Base-by-base conservation (phyloP, 176 grass and related monocot species). In the Oryza rufipogon region DNA sequence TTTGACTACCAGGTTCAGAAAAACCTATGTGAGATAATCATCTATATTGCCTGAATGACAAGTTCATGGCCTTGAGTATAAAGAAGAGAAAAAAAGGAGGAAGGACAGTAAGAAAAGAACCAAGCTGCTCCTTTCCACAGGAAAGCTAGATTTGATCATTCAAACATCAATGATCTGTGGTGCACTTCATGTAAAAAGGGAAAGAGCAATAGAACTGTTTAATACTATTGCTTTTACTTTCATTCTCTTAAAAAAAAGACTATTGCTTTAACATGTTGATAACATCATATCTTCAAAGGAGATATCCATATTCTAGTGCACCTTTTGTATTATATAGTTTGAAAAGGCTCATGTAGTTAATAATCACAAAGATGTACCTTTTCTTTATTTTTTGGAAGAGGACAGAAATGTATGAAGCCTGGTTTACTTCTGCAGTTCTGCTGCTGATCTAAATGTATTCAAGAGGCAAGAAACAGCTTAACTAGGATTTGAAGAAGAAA, bases 81-180 rank as follows among this genome's bases (percentile, higher is more conserved):
- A 42, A 47, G 44, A 33, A 20, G 14, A 11, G 6, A 17, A 3
- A 17, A 74, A 32, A 74, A 3, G 11, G 17, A 52, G 25, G 14
- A 51, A 11, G 25, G 56, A 34, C 33, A 85, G 48, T 64, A 49
- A 74, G 17, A 83, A 64, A 13, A 26, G 25, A 34, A 74, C 16
- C 51, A 69, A 77, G 49, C 17, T 30, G 26, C 19, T 26, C 13
- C 44, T 73, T 66, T 80, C 69, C 6, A 74, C 45, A n/a, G 30
- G 44, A 76, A 84, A 86, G 68, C n/a, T 66, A 73, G 32, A 10
- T 66, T 80, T 65, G 52, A 54, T n/a, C 46, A 66, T 66, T 73
- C 42, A 66, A 28, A 30, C 58, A 66, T 64, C 23, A 66, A 64
- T 81, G 47, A 68, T 75, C 15, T 45, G 46, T 75, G 71, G 25